Conservation (phyloP, 371 early-diverging fungal genomes). For the Apophysomyces trapeziformis region DNA sequence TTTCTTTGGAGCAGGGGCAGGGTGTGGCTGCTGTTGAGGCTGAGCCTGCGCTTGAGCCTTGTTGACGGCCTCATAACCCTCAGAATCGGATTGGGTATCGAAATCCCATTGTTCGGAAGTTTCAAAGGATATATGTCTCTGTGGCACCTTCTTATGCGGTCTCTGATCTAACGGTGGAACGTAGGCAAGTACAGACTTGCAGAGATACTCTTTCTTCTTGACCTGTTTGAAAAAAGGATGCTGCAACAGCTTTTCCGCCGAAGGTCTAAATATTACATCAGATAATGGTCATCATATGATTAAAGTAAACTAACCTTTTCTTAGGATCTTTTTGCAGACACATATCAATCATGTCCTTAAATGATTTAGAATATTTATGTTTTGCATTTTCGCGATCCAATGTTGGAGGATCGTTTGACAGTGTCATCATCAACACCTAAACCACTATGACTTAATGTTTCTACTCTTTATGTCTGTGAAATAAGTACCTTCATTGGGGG, state of each 20-base stretch:
- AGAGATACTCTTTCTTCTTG: constrained; percentile 74
- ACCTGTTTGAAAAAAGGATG: constrained; percentile 87
- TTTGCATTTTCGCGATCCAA: constrained; percentile 76
- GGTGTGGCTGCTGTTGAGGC: constrained; percentile 3
- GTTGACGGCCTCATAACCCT: constrained; percentile 1
- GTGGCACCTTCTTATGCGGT: constrained; percentile 51
- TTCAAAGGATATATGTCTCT: constrained; percentile 34
- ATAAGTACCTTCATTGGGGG: constrained; percentile 81
- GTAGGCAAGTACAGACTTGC: constrained; percentile 59
- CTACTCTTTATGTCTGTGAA: too few species aligned
- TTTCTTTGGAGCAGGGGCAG: constrained; percentile 23
- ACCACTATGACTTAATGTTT: neutral
- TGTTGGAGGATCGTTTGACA: constrained; percentile 89
- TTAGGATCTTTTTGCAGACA: constrained; percentile 85
- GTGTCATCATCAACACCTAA: constrained; percentile 87
- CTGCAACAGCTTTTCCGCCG: constrained; percentile 75
- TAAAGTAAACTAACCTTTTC: constrained; percentile 58
- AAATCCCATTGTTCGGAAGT: constrained; percentile 55
- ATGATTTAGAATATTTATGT: constrained; percentile 75
- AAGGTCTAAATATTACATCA: constrained; percentile 59
- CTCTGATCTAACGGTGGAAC: constrained; percentile 75
- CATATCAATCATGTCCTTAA: constrained; percentile 86
- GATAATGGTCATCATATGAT: neutral
- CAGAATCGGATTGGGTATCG: constrained; percentile 32
- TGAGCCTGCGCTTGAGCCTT: neutral